phyloP scores from a whole-genome alignment of 1,139 yeast genomes.

The Martiniozyma asiatica region DNA sequence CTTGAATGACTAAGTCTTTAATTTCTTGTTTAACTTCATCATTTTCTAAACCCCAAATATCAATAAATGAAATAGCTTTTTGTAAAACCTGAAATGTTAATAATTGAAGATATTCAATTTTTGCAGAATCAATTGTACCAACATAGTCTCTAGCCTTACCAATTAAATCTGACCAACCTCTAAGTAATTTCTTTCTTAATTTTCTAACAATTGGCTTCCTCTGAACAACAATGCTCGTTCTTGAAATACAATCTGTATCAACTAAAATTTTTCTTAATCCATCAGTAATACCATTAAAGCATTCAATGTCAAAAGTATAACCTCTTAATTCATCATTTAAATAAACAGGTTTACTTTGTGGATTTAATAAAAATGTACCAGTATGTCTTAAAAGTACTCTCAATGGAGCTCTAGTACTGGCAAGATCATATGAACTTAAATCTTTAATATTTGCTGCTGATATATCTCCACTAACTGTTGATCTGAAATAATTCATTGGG shows the following conservation, averaged over 20 bases:
- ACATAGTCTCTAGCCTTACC: slow-evolving; percentile 76
- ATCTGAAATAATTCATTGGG: slow-evolving; percentile 78
- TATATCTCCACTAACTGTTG: slow-evolving; percentile 33
- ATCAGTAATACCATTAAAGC: slow-evolving; percentile 55
- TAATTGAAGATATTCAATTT: slow-evolving; percentile 59
- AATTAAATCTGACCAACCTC: slow-evolving; percentile 86
- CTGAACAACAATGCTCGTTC: slow-evolving; percentile 70
- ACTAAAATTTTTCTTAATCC: slow-evolving; percentile 73
- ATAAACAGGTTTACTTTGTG: slow-evolving; percentile 36
- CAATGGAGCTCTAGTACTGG: slow-evolving; percentile 35
- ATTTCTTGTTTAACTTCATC: slow-evolving; percentile 12
- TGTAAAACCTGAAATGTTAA: slow-evolving; percentile 66
- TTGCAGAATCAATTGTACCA: slow-evolving; percentile 52
- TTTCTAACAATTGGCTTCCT: slow-evolving; percentile 58
- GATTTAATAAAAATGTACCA: slow-evolving; percentile 64
- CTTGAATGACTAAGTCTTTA: slow-evolving; percentile 1
- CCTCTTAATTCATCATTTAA: slow-evolving; percentile 29
- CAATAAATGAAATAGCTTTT: slow-evolving; percentile 61
- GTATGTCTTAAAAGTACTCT: slow-evolving; percentile 59
- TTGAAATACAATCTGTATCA: slow-evolving; percentile 71
- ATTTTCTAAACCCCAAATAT: slow-evolving; percentile 58
- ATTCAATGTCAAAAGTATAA: slow-evolving; percentile 28
- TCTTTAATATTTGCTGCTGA: slow-evolving; percentile 21
- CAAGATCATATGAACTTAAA: slow-evolving; percentile 10
- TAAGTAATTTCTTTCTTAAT: slow-evolving; percentile 66